Evolutionary conservation across 1,284 basidiomycete species (phyloP).

Genomic region (Trametes polyzona): DNA sequence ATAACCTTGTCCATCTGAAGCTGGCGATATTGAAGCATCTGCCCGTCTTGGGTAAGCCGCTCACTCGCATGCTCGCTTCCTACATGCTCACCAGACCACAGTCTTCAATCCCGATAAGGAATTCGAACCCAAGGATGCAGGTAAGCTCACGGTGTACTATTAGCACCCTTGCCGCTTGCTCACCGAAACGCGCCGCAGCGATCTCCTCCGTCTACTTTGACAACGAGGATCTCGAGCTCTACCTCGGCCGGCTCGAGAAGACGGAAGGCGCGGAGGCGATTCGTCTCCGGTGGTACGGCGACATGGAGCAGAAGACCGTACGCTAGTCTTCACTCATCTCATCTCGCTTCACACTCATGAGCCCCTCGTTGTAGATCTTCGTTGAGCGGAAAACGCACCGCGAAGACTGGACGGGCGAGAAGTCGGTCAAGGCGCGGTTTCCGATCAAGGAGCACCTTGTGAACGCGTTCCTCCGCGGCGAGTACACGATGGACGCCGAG

Average conservation of each 20-base stretch:
- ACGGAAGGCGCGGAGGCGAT: constrained; percentile 98
- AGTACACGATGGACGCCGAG: constrained; percentile 94
- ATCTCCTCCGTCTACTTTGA: constrained; percentile 93
- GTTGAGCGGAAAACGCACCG: constrained; percentile 99
- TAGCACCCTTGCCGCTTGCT: background rate
- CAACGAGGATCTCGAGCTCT: constrained; percentile 96
- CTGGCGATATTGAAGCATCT: constrained; percentile 92
- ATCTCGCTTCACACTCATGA: constrained; percentile 2
- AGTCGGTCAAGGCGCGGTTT: constrained; percentile 98
- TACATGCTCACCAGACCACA: constrained; percentile 35
- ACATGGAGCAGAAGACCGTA: constrained; percentile 80
- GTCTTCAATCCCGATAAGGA: constrained; percentile 98
- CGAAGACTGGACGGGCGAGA: constrained; percentile 99
- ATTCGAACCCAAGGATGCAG: constrained; percentile 88
- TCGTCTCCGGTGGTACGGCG: constrained; percentile 98
- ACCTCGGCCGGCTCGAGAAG: constrained; percentile 96
- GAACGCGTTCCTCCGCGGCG: constrained; percentile 89
- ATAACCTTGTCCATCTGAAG: constrained; percentile 96
- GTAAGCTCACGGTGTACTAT: constrained; percentile 41
- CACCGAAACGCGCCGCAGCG: constrained; percentile 43
- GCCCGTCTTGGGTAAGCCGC: constrained; percentile 79
- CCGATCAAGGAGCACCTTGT: constrained; percentile 95
- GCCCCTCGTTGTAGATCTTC: constrained; percentile 69
- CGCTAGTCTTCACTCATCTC: constrained; percentile 22
- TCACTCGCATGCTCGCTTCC: background rate